These are phyloP conservation scores for Puccinia polysora DNA, from an alignment of 1,284 basidiomycete species.

Conservation along the genomic window DNA sequence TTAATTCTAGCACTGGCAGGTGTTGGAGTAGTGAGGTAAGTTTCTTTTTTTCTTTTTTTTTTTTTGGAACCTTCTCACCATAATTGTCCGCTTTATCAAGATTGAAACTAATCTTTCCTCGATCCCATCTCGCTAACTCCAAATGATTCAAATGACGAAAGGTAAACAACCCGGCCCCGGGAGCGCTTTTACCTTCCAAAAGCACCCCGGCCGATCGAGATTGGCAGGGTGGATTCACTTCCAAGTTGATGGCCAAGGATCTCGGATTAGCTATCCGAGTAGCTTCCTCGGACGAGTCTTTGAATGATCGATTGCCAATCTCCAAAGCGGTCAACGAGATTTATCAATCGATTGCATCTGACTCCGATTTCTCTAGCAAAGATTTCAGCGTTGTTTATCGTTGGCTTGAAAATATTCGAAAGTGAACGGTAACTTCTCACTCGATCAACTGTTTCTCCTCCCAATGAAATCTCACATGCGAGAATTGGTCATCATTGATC, in stretches of 20 bases:
- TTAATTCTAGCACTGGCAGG: constrained; percentile 72
- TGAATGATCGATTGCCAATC: constrained; percentile 1
- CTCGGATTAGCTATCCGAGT: constrained; percentile 11
- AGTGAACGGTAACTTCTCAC: too few species aligned
- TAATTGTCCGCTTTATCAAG: too few species aligned
- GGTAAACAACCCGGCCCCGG: constrained; percentile 39
- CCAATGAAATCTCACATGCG: too few species aligned
- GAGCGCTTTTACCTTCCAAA: constrained; percentile 1
- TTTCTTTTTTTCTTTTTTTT: too few species aligned
- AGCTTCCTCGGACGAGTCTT: background rate
- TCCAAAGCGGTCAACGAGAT: constrained; percentile 5
- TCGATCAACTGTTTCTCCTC: too few species aligned
- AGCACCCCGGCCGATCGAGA: constrained; percentile 21
- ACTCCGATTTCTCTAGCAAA: background rate
- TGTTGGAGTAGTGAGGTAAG: constrained; percentile 42
- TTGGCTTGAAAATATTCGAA: constrained; percentile 28
- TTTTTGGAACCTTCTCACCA: too few species aligned
- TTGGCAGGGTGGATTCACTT: constrained; percentile 32
- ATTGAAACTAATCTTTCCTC: background rate
- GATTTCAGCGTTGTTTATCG: constrained; percentile 43
- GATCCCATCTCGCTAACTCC: background rate
- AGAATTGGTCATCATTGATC: too few species aligned
- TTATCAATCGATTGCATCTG: background rate
- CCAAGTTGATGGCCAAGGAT: constrained; percentile 35
- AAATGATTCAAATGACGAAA: background rate